Base-by-base conservation (phyloP, 805 yeast species). In the Clavispora asparagi region DNA sequence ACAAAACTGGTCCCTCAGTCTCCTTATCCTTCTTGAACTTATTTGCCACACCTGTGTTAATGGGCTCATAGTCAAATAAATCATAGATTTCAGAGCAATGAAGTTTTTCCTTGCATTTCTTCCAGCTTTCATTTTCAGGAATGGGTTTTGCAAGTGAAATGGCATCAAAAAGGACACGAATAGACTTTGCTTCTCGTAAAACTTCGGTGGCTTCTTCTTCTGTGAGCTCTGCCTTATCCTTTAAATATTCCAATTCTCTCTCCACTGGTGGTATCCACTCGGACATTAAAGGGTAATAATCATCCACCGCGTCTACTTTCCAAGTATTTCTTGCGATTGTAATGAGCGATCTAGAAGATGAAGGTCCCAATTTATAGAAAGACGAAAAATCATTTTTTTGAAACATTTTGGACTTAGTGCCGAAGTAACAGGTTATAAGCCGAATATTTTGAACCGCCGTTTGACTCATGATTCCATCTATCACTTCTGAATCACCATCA, bases 201-300 rank as follows among this genome's bases (percentile, higher is more conserved):
- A 52, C 39, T 29, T 39, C 23, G 3, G 16, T 16, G 6, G 47
- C 47, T 7, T 23, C 40, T 1, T 42, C 40, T 7, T 19, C 31
- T 4, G 36, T 40, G 2, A 52, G 3, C 2, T 30, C 41, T 16
- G 44, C 43, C 4, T 40, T 11, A 4, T 25, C 16, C 30, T 26
- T 39, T 37, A 54, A 32, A 27, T 39, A 47, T 6, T 41, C 38
- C n/a, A 53, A 42, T 19, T 54, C 50, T 8, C 23, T 42, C 1
- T 17, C 6, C 1, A 56, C 45, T 4, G 49, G 50, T 1, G 48
- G 44, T 50, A 51, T 53, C 46, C 46, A 40, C 17, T 45, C 38
- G 27, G 47, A 50, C 1, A 42, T 44, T 32, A 54, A 31, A 6
- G 51, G 49, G 23, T 48, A 54, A 29, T 12, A 54, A 1, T 41